phyloP scores from a whole-genome alignment of 129 eudicot genomes.

The Logfia minima region DNA sequence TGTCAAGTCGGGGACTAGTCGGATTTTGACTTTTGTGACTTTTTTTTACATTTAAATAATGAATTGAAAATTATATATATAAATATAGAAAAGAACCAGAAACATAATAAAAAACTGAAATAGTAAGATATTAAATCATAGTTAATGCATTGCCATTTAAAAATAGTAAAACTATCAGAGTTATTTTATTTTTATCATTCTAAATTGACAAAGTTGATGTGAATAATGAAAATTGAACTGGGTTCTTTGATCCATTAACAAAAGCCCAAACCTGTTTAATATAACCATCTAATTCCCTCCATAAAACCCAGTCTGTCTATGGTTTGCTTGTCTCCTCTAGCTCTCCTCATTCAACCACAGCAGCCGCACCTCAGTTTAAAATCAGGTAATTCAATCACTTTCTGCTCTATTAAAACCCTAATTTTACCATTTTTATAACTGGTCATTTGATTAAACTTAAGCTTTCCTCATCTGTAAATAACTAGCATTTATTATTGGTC shows the following conservation, averaged over 20 bases:
- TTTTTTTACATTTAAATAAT: too few relatives aligned
- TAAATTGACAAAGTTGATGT: not conserved
- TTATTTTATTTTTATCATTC: too few relatives aligned
- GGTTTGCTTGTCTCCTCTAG: constrained; percentile 5
- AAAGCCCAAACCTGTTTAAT: constrained; percentile 7
- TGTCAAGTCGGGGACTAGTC: too few relatives aligned
- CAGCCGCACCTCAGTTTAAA: constrained; percentile 9
- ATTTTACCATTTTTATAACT: not conserved
- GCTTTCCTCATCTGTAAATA: not conserved
- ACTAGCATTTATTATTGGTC: too few relatives aligned
- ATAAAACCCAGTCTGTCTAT: constrained; percentile 10
- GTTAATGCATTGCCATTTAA: too few relatives aligned
- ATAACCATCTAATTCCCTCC: not conserved
- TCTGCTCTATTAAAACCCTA: not conserved
- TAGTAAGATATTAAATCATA: too few relatives aligned
- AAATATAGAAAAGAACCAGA: too few relatives aligned
- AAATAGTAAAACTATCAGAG: too few relatives aligned
- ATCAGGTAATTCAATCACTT: constrained; percentile 3
- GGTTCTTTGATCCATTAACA: not conserved
- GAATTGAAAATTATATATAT: too few relatives aligned
- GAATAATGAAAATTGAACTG: not conserved
- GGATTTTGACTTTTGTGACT: too few relatives aligned
- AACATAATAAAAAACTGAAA: too few relatives aligned
- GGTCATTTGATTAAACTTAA: not conserved
- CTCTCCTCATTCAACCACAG: constrained; percentile 7